Evolutionary conservation across 805 yeast genomes (phyloP).

Genomic region (Saccharomyces cerevisiae): DNA sequence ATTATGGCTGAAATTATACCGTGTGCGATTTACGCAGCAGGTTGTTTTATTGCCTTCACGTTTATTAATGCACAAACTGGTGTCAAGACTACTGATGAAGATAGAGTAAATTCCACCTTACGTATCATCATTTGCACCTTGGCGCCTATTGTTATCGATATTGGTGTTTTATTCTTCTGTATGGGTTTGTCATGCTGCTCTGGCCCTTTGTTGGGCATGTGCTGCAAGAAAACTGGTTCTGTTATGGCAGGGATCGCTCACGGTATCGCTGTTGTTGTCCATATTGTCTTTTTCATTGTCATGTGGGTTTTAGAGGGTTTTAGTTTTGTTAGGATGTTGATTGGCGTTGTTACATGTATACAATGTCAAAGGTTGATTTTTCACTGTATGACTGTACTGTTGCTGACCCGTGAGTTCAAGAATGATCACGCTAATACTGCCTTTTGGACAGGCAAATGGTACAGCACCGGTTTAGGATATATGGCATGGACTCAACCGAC

Average conservation of each 20-base stretch:
- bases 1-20: conserved; percentile 65
- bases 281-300: conserved; percentile 78
- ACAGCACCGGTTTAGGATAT: conserved; percentile 83
- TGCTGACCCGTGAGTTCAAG: conserved; percentile 90
- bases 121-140: conserved; percentile 73
- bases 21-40: conserved; percentile 64
- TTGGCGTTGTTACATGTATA: conserved; percentile 76
- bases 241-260: conserved; percentile 94
- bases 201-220: conserved; percentile 85
- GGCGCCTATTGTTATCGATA: conserved; percentile 84
- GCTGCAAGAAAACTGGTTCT: conserved; percentile 96
- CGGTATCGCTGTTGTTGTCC: conserved; percentile 83
- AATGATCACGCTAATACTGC: conserved; percentile 92
- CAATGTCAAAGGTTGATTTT: conserved; percentile 81
- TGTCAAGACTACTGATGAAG: conserved; percentile 42
- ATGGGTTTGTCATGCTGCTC: conserved; percentile 88
- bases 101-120: conserved; percentile 55
- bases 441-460: conserved; percentile 99
- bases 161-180: conserved; percentile 72
- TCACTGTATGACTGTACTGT: conserved; percentile 67
- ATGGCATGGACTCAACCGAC: conserved; percentile 92
- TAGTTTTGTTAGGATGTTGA: conserved; percentile 73
- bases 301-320: conserved; percentile 97
- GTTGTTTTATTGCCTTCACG: conserved; percentile 69
- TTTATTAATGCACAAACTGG: conserved; percentile 82